Conservation (phyloP, 2,329 filamentous ascomycete species). For the Monosporascus sp. region DNA sequence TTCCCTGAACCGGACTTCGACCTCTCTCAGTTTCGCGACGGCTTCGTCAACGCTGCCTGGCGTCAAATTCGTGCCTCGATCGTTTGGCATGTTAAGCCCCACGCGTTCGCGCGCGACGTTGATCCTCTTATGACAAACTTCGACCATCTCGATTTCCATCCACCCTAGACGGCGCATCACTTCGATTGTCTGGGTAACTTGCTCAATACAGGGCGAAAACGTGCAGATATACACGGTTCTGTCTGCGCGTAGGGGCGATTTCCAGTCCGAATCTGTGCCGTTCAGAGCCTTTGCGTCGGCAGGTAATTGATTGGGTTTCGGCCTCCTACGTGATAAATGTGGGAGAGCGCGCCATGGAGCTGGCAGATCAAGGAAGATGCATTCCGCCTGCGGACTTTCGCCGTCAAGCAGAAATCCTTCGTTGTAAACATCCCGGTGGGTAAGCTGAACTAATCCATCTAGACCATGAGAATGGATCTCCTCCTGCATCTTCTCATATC, state of each 20-base stretch:
- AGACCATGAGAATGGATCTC: conserved; percentile 67
- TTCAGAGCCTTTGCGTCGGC: conserved; percentile 11
- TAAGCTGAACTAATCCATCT: conserved; percentile 61
- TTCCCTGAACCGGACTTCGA: conserved; percentile 63
- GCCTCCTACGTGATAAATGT: conserved; percentile 59
- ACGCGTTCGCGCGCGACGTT: conserved; percentile 78
- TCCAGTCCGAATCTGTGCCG: conserved; percentile 32
- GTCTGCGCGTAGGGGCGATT: conserved; percentile 65
- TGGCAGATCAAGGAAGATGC: conserved; percentile 74
- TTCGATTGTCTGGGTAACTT: conserved; percentile 82
- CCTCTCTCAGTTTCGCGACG: conserved; percentile 63
- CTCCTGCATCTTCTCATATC: conserved; percentile 62
- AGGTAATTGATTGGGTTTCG: conserved; percentile 22
- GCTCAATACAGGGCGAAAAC: conserved; percentile 95
- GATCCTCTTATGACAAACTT: conserved; percentile 73
- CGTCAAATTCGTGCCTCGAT: conserved; percentile 65
- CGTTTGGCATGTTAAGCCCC: conserved; percentile 59
- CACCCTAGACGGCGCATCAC: conserved; percentile 76
- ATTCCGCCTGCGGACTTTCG: conserved; percentile 58
- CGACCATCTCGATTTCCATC: conserved; percentile 91
- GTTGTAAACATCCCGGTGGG: conserved; percentile 74
- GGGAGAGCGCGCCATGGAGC: conserved; percentile 76
- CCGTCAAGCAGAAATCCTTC: conserved; percentile 63
- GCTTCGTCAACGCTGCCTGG: conserved; percentile 77
- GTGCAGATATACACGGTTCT: conserved; percentile 77